phyloP scores from a whole-genome alignment of 495 filamentous ascomycete genomes.

The Neurospora sp. region DNA sequence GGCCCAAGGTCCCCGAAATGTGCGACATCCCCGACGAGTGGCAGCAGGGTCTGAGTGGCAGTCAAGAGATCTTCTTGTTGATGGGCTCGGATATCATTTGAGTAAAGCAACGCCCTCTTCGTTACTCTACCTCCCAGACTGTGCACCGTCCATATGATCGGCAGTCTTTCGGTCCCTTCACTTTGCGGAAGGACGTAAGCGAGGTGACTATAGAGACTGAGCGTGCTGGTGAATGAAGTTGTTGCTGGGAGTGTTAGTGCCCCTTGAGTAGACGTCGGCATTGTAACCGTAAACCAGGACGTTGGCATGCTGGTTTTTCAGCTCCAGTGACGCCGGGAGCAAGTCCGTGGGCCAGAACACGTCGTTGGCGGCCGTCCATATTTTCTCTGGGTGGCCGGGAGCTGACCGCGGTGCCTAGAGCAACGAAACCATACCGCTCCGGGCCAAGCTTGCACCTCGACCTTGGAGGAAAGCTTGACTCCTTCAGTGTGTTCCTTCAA shows the following conservation, averaged over 20 bases:
- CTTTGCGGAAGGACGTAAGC: constrained; percentile 42
- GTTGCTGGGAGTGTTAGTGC: constrained; percentile 39
- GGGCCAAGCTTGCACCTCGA: neutral
- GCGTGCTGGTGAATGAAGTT: constrained; percentile 80
- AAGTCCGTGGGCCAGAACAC: constrained; percentile 72
- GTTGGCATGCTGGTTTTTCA: constrained; percentile 52
- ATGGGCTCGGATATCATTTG: constrained; percentile 50
- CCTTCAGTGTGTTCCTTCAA: neutral
- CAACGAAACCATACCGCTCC: neutral
- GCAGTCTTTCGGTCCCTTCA: constrained; percentile 48
- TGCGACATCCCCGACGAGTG: too few species aligned
- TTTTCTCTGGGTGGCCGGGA: constrained; percentile 61
- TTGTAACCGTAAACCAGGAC: constrained; percentile 82
- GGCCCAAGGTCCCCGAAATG: too few species aligned
- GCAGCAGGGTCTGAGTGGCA: too few species aligned
- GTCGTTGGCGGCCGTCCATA: constrained; percentile 60
- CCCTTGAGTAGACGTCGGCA: constrained; percentile 55
- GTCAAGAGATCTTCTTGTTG: constrained; percentile 61
- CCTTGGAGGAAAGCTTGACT: neutral
- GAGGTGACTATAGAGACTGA: constrained; percentile 62
- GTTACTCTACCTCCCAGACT: constrained; percentile 74
- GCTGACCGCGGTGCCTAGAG: too few species aligned
- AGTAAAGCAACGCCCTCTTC: constrained; percentile 54
- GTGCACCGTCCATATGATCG: constrained; percentile 81
- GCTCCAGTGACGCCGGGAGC: constrained; percentile 52